These are phyloP conservation scores for Xylaria intraflava DNA, from an alignment of 495 filamentous ascomycete species.

Conservation along the genomic window DNA sequence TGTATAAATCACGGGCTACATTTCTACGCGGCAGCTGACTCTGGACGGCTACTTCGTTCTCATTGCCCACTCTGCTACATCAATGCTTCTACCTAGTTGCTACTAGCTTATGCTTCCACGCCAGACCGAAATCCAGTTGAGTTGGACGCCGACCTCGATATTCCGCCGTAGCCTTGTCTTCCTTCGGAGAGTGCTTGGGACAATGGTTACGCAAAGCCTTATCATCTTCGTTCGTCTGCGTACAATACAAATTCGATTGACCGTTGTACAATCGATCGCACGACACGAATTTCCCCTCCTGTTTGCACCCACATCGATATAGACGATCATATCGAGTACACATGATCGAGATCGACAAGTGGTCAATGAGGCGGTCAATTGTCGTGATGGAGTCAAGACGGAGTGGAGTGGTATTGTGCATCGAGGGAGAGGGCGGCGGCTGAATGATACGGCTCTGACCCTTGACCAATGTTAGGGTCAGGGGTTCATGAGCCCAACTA, in stretches of 20 bases:
- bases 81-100: neutral
- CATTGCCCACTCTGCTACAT: no score
- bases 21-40: no score
- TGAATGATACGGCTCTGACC: no score
- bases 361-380: no score
- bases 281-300: constrained; percentile 2
- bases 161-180: constrained; percentile 1
- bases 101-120: neutral
- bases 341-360: no score
- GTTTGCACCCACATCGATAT: constrained; percentile 5
- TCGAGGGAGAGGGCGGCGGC: no score
- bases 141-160: neutral
- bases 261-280: constrained; percentile 3
- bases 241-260: constrained; percentile 2
- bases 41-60: no score
- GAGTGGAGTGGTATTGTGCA: no score
- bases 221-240: neutral
- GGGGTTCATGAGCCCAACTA: no score
- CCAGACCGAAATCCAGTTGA: neutral
- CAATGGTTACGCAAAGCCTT: constrained; percentile 1
- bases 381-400: no score
- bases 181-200: constrained; percentile 1
- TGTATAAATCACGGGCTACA: no score
- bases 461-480: no score
- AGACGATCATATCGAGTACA: neutral